Base-by-base conservation (phyloP, 371 early-diverging fungal genomes). In the Syncephalastrum contaminatum region DNA sequence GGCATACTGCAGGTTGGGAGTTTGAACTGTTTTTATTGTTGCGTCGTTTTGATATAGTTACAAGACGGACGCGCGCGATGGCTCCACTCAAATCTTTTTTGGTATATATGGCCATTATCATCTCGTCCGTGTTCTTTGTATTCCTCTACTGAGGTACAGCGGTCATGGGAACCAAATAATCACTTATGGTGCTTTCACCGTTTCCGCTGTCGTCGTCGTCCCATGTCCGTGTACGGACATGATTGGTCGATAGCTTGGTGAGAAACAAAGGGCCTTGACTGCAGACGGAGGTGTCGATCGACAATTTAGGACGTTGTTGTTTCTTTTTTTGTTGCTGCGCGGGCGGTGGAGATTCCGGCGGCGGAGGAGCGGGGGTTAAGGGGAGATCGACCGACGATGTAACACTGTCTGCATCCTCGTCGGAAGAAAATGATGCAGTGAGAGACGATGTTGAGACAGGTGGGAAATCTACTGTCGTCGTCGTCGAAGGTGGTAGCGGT, bases 221-320 rank as follows among this genome's bases (percentile, higher is more conserved):
- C 22, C 41, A 30, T 18, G 41, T n/a, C 45, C 24, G 19, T 19
- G 43, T 47, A 22, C 48, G 43, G 36, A 30, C 36, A 48, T 59
- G 59, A 30, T 59, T 59, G 19, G 60, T 60, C 12, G 60, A 60
- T 22, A 60, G 41, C 19, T 48, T 60, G 22, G 60, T 60, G 41
- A 60, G 51, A 47, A 60, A 54, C 19, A 60, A 51, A 39, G 60
- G 60, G 36, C 60, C 60, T 30, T 30, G 36, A n/a, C 50, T 40
- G 48, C 60, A 60, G 18, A 60, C 46, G 50, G 55, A 54, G 27
- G 60, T 60, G 45, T 60, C 60, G 30, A 60, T 48, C 19, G 60
- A 60, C 18, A 60, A 21, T 46, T 60, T 60, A 15, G 54, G 54
- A 39, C 51, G 36, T 10, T 6, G 12, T 8, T 30, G 36, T 30